These are phyloP conservation scores for Phytopythium helicoides DNA, from an alignment of 352 stramenopile genomes.

Conservation along the genomic window DNA sequence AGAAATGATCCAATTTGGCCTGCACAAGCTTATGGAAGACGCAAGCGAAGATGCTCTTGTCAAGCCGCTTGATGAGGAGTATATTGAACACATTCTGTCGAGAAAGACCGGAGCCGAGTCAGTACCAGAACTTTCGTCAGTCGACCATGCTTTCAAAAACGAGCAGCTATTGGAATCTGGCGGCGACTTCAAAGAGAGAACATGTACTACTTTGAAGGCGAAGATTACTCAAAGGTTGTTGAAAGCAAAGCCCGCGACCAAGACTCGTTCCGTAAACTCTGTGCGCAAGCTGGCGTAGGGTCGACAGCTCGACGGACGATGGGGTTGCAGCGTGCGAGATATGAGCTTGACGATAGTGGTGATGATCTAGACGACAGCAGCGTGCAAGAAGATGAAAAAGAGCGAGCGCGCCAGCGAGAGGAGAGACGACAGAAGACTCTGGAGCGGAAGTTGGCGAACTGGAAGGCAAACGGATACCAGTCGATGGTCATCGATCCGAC, in stretches of 20 bases:
- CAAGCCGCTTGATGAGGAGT: slow-evolving; percentile 52
- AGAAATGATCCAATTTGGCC: slow-evolving; percentile 73
- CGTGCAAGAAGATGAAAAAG: slow-evolving; percentile 34
- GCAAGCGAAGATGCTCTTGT: slow-evolving; percentile 30
- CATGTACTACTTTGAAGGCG: slow-evolving; percentile 85
- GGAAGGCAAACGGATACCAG: slow-evolving; percentile 60
- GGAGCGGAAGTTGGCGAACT: slow-evolving; percentile 52
- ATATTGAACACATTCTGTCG: slow-evolving; percentile 49
- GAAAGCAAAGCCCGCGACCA: slow-evolving; percentile 36
- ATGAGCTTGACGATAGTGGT: slow-evolving; percentile 33
- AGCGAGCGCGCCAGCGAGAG: slow-evolving; percentile 31
- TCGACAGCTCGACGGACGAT: slow-evolving; percentile 23
- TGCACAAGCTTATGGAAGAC: slow-evolving; percentile 65
- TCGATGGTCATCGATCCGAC: slow-evolving; percentile 35
- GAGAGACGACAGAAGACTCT: slow-evolving; percentile 39
- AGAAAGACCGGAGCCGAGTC: slow-evolving; percentile 13
- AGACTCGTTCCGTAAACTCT: slow-evolving; percentile 37
- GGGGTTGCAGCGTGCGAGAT: slow-evolving; percentile 24
- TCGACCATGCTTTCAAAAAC: slow-evolving; percentile 20
- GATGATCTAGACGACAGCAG: slow-evolving; percentile 32
- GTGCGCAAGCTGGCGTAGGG: slow-evolving; percentile 13
- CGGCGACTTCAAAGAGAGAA: slow-evolving; percentile 65
- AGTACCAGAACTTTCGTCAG: slow-evolving; percentile 9
- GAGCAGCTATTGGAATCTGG: slow-evolving; percentile 51
- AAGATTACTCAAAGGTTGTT: slow-evolving; percentile 57